Evolutionary conservation across 495 filamentous ascomycete genomes (phyloP).

Genomic region (Xylaria longipes): DNA sequence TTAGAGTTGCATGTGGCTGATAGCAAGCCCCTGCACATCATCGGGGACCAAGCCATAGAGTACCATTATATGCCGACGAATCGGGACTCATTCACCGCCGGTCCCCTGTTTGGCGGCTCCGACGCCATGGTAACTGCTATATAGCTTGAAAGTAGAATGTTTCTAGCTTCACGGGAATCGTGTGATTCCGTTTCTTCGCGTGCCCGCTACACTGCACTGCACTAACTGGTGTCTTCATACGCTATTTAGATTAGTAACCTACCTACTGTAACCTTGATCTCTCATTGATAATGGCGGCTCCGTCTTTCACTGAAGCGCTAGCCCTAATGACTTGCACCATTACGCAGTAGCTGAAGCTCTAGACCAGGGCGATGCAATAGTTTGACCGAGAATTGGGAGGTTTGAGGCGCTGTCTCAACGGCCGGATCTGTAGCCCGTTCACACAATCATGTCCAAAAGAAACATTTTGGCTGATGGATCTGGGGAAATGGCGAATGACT

Average conservation of each 20-base stretch:
- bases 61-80: neutral
- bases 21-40: slow-evolving; percentile 6
- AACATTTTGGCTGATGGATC: no score
- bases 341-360: neutral
- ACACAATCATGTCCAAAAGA: neutral
- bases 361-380: neutral
- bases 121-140: slow-evolving; percentile 10
- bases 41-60: neutral
- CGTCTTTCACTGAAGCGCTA: neutral
- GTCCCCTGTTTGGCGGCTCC: slow-evolving; percentile 10
- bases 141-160: neutral
- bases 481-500: neutral
- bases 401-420: neutral
- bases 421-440: neutral
- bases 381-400: neutral
- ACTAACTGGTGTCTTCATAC: neutral
- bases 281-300: neutral
- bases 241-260: neutral
- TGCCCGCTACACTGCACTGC: neutral
- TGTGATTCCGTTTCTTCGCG: neutral
- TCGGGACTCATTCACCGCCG: neutral
- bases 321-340: neutral
- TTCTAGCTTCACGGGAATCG: neutral
- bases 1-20: slow-evolving; percentile 11
- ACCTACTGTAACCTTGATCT: neutral